A percentile compares a stretch with the other conserved stretches of the same genome.
phyloP scores from a whole-genome alignment of 1,139 yeast genomes.

The Suhomyces bolitotheri region DNA sequence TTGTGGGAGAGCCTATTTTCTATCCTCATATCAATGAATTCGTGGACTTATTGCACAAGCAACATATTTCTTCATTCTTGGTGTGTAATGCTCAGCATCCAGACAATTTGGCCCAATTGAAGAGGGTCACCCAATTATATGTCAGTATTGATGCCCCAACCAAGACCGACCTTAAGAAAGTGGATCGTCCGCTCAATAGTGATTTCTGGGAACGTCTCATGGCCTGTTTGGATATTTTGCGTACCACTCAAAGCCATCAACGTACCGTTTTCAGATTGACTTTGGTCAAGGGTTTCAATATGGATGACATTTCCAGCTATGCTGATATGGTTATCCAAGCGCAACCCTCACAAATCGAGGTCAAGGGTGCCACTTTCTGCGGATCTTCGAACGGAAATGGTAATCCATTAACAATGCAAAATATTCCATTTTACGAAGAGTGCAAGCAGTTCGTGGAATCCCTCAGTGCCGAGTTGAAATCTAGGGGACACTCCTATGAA shows the following conservation, averaged over 20 bases:
- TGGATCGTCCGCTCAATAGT: conserved; percentile 84
- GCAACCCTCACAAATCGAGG: conserved; percentile 83
- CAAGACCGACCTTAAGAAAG: conserved; percentile 72
- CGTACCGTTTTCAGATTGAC: conserved; percentile 91
- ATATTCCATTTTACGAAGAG: conserved; percentile 92
- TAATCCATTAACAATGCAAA: conserved; percentile 91
- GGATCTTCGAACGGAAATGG: conserved; percentile 81
- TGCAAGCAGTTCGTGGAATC: conserved; percentile 72
- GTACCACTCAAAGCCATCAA: conserved; percentile 73
- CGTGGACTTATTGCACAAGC: conserved; percentile 73
- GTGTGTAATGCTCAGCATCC: conserved; percentile 98
- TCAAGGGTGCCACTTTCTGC: conserved; percentile 93
- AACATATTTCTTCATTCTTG: conserved; percentile 78
- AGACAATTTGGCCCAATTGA: conserved; percentile 65
- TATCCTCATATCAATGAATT: conserved; percentile 90
- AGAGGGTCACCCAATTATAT: conserved; percentile 84
- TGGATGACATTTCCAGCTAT: conserved; percentile 79
- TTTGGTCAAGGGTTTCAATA: conserved; percentile 87
- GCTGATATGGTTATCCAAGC: conserved; percentile 87
- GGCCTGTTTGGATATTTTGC: conserved; percentile 75
- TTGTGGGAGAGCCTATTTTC: conserved; percentile 93
- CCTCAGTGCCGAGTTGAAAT: conserved; percentile 57
- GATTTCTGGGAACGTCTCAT: conserved; percentile 92
- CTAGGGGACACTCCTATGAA: conserved; percentile 69
- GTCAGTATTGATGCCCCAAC: conserved; percentile 94